Evolutionary conservation across 176 grass and related monocot species (phyloP), one percentile per base, ranked within the genome.

Genomic region (Juncus inflexus): DNA sequence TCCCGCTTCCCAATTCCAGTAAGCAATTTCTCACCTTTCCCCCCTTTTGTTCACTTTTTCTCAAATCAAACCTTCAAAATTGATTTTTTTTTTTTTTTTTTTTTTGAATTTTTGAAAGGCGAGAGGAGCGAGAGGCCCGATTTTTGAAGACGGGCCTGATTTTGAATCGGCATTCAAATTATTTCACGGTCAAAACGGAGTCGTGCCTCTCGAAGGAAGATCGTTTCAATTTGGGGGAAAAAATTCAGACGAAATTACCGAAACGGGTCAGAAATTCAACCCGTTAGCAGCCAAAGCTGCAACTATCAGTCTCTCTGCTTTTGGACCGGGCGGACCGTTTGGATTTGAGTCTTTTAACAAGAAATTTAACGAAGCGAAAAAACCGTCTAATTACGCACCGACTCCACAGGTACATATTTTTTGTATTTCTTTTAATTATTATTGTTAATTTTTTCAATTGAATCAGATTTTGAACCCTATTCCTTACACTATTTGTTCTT

Each of bases 131-230:
- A 89, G 92, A 57, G 94, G 94, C 55, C 94, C 94, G 52, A 99
- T 99, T 63, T 99, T 99, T 45, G 94, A 99, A 78, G 94, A 99
- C 78, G 94, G 85, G 0, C 94, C 94, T 57, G 88, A 99, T 79
- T 99, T 99, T 84, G 85, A 99, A 69, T 80, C 67, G 65, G 82
- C 94, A 59, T 99, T 99, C 62, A 90, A 80, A 40, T 82, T 99
- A 77, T 99, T 99, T 81, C 94, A 99, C 28, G 94, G 94, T 49
- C 64, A 74, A 77, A 83, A 89, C 69, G 94, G 94, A 12, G 83
- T 99, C 12, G 84, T 99, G 9, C 94, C 94, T 3, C 94, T 99
- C 62, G 76, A 80, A 42, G 88, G 86, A 70, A 84, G 77, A 66
- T 78, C 83, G 3, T 92, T 92, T 50, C 62, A 37, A 1, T 81